Base-by-base conservation (phyloP, 2,329 filamentous ascomycete species). In the Aspergillus persii region DNA sequence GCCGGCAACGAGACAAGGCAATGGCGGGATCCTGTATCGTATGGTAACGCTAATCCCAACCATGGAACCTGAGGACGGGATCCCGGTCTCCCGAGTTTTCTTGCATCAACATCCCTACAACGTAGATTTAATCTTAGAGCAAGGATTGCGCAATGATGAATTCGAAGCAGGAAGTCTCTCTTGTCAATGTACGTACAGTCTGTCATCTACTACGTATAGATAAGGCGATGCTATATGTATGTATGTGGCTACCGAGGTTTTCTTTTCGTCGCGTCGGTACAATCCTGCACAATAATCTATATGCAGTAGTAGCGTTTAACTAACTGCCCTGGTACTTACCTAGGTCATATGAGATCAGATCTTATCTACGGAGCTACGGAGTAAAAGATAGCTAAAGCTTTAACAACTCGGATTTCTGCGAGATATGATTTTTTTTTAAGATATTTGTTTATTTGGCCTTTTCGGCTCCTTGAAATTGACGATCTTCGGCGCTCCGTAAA, bases 21-120 rank as follows among this genome's bases (percentile, higher is more conserved):
- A 58, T 58, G 56, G 56, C 39, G 44, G 56, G 31, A 58, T 11
- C 9, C 3, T n/a, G 66, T 68, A 66, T 48, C 15, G 58, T 68
- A 68, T 58, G 58, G 71, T 73, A 70, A 73, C 67, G 61, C 63
- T 53, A 39, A 51, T 54, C 62, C 62, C 63, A 66, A 68, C 18
- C 18, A 23, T 23, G 18, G 18, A 53, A 12, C 51, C 30, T 39
- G 18, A 23, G 54, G 54, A 41, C 55, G 60, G 62, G 12, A n/a
- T 41, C 12, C 63, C 64, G 63, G 63, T 63, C 61, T 68, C 61
- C 69, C 68, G 68, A 65, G 53, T 57, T 39, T 55, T 41, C 15
- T 41, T 41, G 12, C n/a, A 15, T 41, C 36, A 41, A n/a, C 36
- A 23, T 23, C 18, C 18, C 18, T 23, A 23, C 18, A 23, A 23